phyloP scores from a whole-genome alignment of 306 rosid species.

The Dalbergia oliveri region DNA sequence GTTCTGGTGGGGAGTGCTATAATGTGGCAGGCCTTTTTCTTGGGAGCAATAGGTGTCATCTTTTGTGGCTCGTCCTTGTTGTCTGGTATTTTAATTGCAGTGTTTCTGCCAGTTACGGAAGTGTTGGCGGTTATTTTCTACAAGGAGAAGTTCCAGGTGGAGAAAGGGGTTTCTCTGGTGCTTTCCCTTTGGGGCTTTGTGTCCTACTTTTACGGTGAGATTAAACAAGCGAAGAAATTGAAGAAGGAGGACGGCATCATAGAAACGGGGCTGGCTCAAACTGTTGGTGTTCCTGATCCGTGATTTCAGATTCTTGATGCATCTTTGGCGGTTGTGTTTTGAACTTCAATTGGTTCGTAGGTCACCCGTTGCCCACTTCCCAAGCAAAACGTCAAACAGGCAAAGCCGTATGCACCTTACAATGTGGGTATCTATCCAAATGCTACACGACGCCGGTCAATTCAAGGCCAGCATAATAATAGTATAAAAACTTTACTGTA shows the following conservation, averaged over 20 bases:
- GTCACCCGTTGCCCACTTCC: too few species aligned
- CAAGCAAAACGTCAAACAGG: too few species aligned
- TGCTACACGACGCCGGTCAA: neutral
- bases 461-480: neutral
- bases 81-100: slow-evolving; percentile 68
- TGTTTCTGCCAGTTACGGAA: slow-evolving; percentile 65
- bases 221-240: slow-evolving; percentile 49
- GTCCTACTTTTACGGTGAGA: slow-evolving; percentile 79
- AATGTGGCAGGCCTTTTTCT: slow-evolving; percentile 75
- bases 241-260: neutral
- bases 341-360: too few species aligned
- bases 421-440: neutral
- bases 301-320: too few species aligned
- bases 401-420: too few species aligned
- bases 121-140: slow-evolving; percentile 69
- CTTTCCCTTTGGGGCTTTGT: slow-evolving; percentile 79
- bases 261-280: slow-evolving; percentile 24
- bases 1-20: slow-evolving; percentile 60
- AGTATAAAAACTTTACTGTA: neutral
- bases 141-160: slow-evolving; percentile 66
- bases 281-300: neutral
- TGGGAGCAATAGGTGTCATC: slow-evolving; percentile 79
- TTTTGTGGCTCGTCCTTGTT: slow-evolving; percentile 74
- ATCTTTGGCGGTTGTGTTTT: too few species aligned
- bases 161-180: slow-evolving; percentile 66